Evolutionary conservation across 2,329 filamentous ascomycete species (phyloP).

Genomic region (Orbilia javanica): DNA sequence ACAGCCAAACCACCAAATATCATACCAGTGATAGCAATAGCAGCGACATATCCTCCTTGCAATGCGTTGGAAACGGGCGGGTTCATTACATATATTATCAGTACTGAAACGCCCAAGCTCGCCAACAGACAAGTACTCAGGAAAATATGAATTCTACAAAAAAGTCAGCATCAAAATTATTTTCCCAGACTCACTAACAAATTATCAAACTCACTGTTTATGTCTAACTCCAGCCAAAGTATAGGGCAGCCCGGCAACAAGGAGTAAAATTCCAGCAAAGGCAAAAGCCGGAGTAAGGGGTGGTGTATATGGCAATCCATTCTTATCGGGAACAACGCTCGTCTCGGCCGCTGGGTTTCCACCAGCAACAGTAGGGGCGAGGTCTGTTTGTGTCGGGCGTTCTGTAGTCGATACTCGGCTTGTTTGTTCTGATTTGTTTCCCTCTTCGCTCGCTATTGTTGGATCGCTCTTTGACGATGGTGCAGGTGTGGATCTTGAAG

Average conservation of each 20-base stretch:
- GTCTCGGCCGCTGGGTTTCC: neutral
- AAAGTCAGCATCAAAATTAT: constrained; percentile 4
- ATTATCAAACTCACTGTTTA: constrained; percentile 69
- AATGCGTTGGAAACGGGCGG: constrained; percentile 79
- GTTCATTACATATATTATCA: constrained; percentile 90
- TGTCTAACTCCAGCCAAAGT: constrained; percentile 86
- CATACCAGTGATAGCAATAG: constrained; percentile 77
- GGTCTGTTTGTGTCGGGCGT: constrained; percentile 23
- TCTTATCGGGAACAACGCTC: constrained; percentile 31
- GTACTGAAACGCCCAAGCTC: constrained; percentile 79
- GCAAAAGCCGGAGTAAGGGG: constrained; percentile 83
- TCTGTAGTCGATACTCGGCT: neutral
- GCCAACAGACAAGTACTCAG: constrained; percentile 81
- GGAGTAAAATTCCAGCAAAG: constrained; percentile 80
- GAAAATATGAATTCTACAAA: constrained; percentile 76
- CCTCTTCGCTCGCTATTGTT: neutral
- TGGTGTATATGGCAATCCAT: constrained; percentile 77
- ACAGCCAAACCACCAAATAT: constrained; percentile 80
- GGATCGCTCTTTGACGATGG: constrained; percentile 3
- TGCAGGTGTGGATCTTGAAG: constrained; percentile 10
- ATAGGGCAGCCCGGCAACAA: constrained; percentile 78
- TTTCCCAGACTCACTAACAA: neutral
- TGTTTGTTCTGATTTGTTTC: constrained; percentile 12
- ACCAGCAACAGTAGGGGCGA: constrained; percentile 21
- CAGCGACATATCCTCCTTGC: constrained; percentile 89